phyloP scores from a whole-genome alignment of 371 early-diverging fungal genomes.

The Capillidium heterosporum region DNA sequence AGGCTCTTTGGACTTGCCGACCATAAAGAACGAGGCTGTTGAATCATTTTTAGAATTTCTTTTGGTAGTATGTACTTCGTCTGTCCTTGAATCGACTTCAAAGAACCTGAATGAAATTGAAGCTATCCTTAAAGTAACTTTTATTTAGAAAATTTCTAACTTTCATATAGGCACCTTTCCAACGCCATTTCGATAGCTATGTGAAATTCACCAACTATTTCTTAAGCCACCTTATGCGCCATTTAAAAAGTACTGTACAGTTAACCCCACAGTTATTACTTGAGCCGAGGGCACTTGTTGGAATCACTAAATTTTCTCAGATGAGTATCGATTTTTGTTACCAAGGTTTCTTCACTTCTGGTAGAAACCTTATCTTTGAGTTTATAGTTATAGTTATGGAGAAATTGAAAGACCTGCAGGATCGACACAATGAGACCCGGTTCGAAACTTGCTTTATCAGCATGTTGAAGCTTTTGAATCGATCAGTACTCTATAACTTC shows the following conservation, averaged over 20 bases:
- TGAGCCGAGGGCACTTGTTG: constrained; percentile 23
- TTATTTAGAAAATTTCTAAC: background rate
- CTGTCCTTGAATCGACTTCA: constrained; percentile 24
- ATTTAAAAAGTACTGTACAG: constrained; percentile 28
- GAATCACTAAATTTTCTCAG: constrained; percentile 33
- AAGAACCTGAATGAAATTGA: constrained; percentile 23
- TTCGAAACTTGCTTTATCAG: background rate
- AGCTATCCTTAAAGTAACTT: constrained; percentile 22
- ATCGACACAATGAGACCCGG: background rate
- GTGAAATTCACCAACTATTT: constrained; percentile 33
- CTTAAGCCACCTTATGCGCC: constrained; percentile 30
- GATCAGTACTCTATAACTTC: background rate
- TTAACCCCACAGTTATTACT: constrained; percentile 18
- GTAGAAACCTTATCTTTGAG: background rate
- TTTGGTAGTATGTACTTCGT: constrained; percentile 28
- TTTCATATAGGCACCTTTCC: background rate
- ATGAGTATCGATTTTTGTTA: constrained; percentile 44
- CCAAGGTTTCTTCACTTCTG: constrained; percentile 21
- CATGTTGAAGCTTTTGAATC: background rate
- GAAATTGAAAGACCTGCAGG: background rate
- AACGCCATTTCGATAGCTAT: constrained; percentile 10
- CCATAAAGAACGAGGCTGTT: constrained; percentile 11
- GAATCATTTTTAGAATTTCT: constrained; percentile 27
- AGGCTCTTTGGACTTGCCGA: background rate
- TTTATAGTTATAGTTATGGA: background rate